Evolutionary conservation across 768 basidiomycete genomes (phyloP).

Genomic region (Tylopilus plumbeoviolaceoides): DNA sequence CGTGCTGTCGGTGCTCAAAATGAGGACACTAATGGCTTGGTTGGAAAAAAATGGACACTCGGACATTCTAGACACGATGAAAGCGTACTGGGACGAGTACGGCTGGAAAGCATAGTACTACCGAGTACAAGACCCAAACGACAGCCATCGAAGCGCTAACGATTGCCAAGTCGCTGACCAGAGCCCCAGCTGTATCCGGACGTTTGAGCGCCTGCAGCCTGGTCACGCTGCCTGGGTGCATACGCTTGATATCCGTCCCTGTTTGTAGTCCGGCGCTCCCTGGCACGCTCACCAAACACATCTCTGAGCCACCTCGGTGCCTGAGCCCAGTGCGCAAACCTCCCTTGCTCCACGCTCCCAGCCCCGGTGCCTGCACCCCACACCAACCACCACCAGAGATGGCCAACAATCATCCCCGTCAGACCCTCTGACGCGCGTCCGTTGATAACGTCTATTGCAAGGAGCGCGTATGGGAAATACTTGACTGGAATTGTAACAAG

Average conservation of each 20-base stretch:
- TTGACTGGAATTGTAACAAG: constrained; percentile 67
- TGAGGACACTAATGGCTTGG: constrained; percentile 85
- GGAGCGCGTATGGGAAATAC: constrained; percentile 72
- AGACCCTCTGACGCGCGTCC: constrained; percentile 57
- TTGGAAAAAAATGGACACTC: constrained; percentile 63
- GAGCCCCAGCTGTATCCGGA: constrained; percentile 50
- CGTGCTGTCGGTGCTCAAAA: constrained; percentile 76
- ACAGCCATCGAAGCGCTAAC: constrained; percentile 6
- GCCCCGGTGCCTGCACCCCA: constrained; percentile 46
- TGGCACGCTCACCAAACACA: constrained; percentile 41
- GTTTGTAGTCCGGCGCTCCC: constrained; percentile 32
- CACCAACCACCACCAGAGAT: constrained; percentile 77
- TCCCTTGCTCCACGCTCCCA: constrained; percentile 35
- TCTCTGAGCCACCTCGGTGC: constrained; percentile 60
- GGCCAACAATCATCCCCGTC: constrained; percentile 73
- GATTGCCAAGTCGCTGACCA: constrained; percentile 47
- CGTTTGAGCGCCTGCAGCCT: constrained; percentile 13
- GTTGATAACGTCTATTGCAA: constrained; percentile 67
- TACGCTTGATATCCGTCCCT: constrained; percentile 54
- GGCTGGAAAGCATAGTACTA: constrained; percentile 23
- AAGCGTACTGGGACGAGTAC: constrained; percentile 49
- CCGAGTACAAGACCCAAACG: not conserved
- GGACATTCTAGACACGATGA: constrained; percentile 67
- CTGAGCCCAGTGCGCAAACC: constrained; percentile 37
- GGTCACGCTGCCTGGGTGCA: constrained; percentile 43